Conservation (phyloP, 2,329 filamentous ascomycete genomes). For the Scedosporium aurantiacum region DNA sequence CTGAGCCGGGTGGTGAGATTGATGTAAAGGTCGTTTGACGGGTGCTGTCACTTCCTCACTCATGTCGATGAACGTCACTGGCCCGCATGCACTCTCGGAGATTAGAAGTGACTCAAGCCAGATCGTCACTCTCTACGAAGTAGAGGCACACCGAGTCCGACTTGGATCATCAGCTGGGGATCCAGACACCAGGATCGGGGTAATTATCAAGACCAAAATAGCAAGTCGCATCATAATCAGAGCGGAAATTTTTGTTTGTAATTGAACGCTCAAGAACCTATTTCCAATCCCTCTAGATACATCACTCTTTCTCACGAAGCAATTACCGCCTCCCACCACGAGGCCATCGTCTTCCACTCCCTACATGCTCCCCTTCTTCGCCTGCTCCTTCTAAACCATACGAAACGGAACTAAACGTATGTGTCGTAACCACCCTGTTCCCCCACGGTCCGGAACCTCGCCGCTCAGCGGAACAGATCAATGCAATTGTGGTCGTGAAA, state of each 20-base stretch:
- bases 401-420: neutral
- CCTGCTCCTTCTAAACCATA: neutral
- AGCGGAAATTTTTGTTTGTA: neutral
- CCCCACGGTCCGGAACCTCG: neutral
- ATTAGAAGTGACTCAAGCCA: too few species aligned
- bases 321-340: neutral
- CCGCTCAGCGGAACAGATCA: neutral
- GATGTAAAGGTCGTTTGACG: too few species aligned
- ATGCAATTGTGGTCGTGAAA: conserved; percentile 2
- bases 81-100: too few species aligned
- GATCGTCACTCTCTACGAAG: too few species aligned
- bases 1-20: too few species aligned
- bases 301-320: neutral
- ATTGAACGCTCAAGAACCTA: neutral
- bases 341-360: neutral
- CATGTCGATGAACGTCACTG: too few species aligned
- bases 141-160: too few species aligned
- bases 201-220: neutral
- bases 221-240: neutral
- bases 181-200: too few species aligned
- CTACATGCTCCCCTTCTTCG: neutral
- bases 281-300: neutral
- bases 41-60: too few species aligned
- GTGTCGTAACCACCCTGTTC: neutral
- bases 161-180: too few species aligned